Percentiles rank a stretch among this genome's conserved stretches.
phyloP scores from a whole-genome alignment of 345 rosid genomes.

The Kandelia obovata region DNA sequence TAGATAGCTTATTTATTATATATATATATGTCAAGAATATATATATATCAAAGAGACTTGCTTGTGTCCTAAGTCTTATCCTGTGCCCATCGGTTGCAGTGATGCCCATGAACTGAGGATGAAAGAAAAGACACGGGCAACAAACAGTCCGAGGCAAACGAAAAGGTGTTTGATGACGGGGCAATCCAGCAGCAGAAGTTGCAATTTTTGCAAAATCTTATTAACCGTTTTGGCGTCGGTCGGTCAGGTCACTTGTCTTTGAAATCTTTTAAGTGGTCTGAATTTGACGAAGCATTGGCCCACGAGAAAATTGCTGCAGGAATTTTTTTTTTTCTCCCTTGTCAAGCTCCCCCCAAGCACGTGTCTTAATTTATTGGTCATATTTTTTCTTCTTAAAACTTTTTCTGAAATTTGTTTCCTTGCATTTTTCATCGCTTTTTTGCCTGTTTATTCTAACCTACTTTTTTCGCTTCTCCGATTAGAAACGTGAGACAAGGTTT shows the following conservation, averaged over 20 bases:
- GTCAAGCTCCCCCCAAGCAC: neutral
- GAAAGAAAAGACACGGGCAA: conserved; percentile 94
- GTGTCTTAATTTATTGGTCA: too few relatives aligned
- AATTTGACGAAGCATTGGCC: neutral
- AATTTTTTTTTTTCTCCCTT: neutral
- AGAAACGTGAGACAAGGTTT: too few relatives aligned
- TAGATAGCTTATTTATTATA: conserved; percentile 32
- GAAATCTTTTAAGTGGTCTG: neutral
- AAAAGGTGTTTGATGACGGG: conserved; percentile 85
- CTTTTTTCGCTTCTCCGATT: too few relatives aligned
- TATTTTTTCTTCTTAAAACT: too few relatives aligned
- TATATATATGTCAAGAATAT: too few relatives aligned
- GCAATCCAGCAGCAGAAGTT: conserved; percentile 72
- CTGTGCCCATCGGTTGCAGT: conserved; percentile 42
- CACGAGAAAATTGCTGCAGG: neutral
- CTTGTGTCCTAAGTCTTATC: neutral
- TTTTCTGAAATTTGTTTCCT: too few relatives aligned
- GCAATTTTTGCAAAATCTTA: conserved; percentile 91
- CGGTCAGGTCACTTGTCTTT: too few relatives aligned
- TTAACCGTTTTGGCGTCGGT: conserved; percentile 50
- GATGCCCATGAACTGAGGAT: conserved; percentile 70
- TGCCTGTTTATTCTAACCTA: too few relatives aligned
- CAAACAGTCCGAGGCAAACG: conserved; percentile 56
- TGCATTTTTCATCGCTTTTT: too few relatives aligned
- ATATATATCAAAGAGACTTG: neutral